A percentile compares a stretch with the other conserved stretches of the same genome.
Conservation (phyloP, 768 basidiomycete species). For the Rhodotorula sphaerocarpa region DNA sequence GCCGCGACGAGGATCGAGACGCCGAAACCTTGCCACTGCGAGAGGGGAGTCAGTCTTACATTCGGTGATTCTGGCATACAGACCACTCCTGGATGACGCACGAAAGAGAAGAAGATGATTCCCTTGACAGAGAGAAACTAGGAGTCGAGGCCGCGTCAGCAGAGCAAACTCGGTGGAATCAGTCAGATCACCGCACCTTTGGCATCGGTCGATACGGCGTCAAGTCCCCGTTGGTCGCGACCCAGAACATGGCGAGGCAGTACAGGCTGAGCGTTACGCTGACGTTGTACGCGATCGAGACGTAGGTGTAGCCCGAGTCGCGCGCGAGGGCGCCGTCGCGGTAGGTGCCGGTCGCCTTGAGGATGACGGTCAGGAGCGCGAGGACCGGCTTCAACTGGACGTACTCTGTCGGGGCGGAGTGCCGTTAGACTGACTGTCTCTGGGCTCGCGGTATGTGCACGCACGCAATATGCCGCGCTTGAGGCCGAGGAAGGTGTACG, state of each 20-base stretch:
- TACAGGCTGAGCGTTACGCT: constrained; percentile 70
- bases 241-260: constrained; percentile 95
- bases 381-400: constrained; percentile 91
- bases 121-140: constrained; percentile 93
- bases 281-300: constrained; percentile 38
- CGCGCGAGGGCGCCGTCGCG: constrained; percentile 79
- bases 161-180: neutral
- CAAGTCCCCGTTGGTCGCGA: constrained; percentile 77
- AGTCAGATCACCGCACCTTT: constrained; percentile 47
- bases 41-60: neutral
- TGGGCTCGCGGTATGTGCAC: constrained; percentile 36
- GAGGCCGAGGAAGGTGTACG: constrained; percentile 82
- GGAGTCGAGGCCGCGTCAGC: neutral
- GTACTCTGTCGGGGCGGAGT: constrained; percentile 60
- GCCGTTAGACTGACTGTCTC: neutral
- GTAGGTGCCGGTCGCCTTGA: constrained; percentile 79
- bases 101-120: constrained; percentile 91
- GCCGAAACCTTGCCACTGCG: constrained; percentile 71
- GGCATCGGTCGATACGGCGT: constrained; percentile 75
- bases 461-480: constrained; percentile 91
- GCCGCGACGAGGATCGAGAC: constrained; percentile 83
- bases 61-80: neutral
- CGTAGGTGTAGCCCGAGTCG: constrained; percentile 59
- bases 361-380: constrained; percentile 69
- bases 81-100: too few species aligned